phyloP scores from a whole-genome alignment of 352 stramenopile species.

The Globisporangium acanthophoron region DNA sequence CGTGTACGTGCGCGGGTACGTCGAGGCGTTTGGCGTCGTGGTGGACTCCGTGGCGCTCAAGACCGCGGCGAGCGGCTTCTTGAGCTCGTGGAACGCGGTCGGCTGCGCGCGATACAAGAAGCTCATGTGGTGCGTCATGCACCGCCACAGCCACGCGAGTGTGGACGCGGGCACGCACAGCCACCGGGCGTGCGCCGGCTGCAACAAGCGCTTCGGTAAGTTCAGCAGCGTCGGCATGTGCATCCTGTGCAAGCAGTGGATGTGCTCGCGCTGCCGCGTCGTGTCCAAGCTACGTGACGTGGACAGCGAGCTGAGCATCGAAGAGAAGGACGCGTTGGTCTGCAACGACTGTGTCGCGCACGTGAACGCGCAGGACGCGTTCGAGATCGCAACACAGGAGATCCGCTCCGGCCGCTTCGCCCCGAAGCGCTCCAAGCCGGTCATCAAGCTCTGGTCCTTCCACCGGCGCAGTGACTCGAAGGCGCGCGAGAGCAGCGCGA shows the following conservation, averaged over 20 bases:
- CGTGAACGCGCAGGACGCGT: conserved; percentile 19
- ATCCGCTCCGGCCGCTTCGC: conserved; percentile 17
- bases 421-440: conserved; percentile 1
- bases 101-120: conserved; percentile 43
- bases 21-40: conserved; percentile 7
- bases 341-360: conserved; percentile 27
- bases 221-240: conserved; percentile 26
- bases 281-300: conserved; percentile 23
- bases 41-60: conserved; percentile 35
- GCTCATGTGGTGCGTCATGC: conserved; percentile 26
- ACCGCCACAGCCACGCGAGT: neutral
- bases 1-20: conserved; percentile 10
- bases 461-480: neutral
- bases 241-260: conserved; percentile 24
- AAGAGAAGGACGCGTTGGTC: conserved; percentile 23
- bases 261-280: conserved; percentile 35
- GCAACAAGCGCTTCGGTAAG: conserved; percentile 25
- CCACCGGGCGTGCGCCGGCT: conserved; percentile 6
- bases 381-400: conserved; percentile 24
- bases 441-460: conserved; percentile 6
- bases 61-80: conserved; percentile 30
- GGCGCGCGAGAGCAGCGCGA: neutral
- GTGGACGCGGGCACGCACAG: neutral
- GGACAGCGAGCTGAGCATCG: conserved; percentile 21
- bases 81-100: conserved; percentile 43